Percentiles rank a stretch among this genome's conserved stretches.
phyloP scores from a whole-genome alignment of 495 filamentous ascomycete species.

The Thozetella sp. region DNA sequence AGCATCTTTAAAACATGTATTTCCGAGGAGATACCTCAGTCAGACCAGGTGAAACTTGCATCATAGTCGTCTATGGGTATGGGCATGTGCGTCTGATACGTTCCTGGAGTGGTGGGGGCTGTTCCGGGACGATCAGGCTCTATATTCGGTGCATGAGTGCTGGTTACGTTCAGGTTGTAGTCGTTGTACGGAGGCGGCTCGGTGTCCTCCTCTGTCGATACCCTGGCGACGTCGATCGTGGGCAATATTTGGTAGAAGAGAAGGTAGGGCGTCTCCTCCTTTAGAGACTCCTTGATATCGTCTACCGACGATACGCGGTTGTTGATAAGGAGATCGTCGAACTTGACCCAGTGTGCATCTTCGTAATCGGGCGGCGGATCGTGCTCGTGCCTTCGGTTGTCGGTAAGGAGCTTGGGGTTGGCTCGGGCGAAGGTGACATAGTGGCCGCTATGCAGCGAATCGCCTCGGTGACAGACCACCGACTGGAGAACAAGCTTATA shows the following conservation, averaged over 20 bases:
- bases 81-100: too few relatives aligned
- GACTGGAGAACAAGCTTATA: slow-evolving; percentile 92
- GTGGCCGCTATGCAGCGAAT: slow-evolving; percentile 87
- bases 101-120: too few relatives aligned
- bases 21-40: too few relatives aligned
- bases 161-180: too few relatives aligned
- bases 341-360: slow-evolving; percentile 79
- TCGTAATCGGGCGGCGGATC: slow-evolving; percentile 55
- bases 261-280: slow-evolving; percentile 88
- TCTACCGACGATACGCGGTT: slow-evolving; percentile 73
- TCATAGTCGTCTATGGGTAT: too few relatives aligned
- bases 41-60: too few relatives aligned
- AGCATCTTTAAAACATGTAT: too few relatives aligned
- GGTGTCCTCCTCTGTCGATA: slow-evolving; percentile 49
- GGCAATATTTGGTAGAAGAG: slow-evolving; percentile 95
- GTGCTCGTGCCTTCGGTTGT: slow-evolving; percentile 52
- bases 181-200: slow-evolving; percentile 59
- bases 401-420: slow-evolving; percentile 51
- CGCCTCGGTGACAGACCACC: slow-evolving; percentile 87
- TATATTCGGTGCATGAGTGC: too few relatives aligned
- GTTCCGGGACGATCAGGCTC: too few relatives aligned
- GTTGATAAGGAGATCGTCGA: slow-evolving; percentile 75
- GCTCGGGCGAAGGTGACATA: slow-evolving; percentile 84
- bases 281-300: slow-evolving; percentile 71
- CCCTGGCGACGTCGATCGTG: slow-evolving; percentile 67